phyloP scores from a whole-genome alignment of 2,329 filamentous ascomycete genomes.

The Aspergillus oerlinghausenensis region DNA sequence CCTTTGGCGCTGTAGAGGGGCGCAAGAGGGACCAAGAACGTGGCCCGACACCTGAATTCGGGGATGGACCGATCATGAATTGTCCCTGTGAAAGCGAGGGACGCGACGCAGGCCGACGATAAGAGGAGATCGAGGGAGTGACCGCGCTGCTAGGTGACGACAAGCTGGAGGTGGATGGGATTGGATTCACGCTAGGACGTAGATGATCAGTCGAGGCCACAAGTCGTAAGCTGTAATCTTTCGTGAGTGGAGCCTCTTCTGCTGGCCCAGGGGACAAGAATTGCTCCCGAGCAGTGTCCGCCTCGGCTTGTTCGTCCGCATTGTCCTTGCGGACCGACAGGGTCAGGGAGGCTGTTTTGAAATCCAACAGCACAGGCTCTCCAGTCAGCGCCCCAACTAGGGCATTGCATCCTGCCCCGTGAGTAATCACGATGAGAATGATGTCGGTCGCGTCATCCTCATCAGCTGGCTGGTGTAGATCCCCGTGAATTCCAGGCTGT shows the following conservation, averaged over 20 bases:
- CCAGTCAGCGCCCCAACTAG: constrained; percentile 87
- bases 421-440: constrained; percentile 82
- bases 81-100: constrained; percentile 22
- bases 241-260: constrained; percentile 37
- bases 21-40: constrained; percentile 22
- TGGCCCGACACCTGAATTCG: constrained; percentile 11
- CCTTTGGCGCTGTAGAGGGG: constrained; percentile 19
- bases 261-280: constrained; percentile 4
- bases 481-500: constrained; percentile 12
- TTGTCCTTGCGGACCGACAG: constrained; percentile 66
- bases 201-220: constrained; percentile 60
- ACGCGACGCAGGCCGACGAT: constrained; percentile 29
- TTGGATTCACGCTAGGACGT: constrained; percentile 40
- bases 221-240: constrained; percentile 56
- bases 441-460: constrained; percentile 66
- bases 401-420: constrained; percentile 94
- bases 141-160: constrained; percentile 19
- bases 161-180: constrained; percentile 22
- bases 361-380: constrained; percentile 84
- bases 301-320: constrained; percentile 5
- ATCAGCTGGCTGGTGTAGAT: constrained; percentile 32
- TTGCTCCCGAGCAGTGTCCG: background rate
- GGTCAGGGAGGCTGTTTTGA: constrained; percentile 84
- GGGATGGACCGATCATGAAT: constrained; percentile 22
- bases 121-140: constrained; percentile 23